Percentiles rank a stretch among this genome's conserved stretches.
phyloP scores from a whole-genome alignment of 2,329 filamentous ascomycete genomes.

The Monosporascus sp. region DNA sequence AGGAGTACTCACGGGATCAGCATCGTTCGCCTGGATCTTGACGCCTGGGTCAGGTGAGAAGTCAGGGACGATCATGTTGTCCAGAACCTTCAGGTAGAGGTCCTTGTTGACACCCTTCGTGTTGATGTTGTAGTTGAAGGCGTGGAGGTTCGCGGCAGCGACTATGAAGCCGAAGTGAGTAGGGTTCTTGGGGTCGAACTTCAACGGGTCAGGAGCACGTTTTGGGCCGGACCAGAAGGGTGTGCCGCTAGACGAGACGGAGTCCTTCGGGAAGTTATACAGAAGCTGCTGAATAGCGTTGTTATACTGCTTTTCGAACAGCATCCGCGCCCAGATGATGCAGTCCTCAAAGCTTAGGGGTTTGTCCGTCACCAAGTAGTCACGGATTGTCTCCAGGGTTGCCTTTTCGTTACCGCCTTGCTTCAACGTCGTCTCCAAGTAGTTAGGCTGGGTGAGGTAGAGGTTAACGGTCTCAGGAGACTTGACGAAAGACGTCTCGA shows the following conservation, averaged over 20 bases:
- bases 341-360: slow-evolving; percentile 93
- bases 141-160: slow-evolving; percentile 84
- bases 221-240: slow-evolving; percentile 98
- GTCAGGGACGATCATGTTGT: slow-evolving; percentile 92
- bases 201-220: slow-evolving; percentile 85
- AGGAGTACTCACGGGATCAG: slow-evolving; percentile 62
- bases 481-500: slow-evolving; percentile 90
- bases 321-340: slow-evolving; percentile 85
- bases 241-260: slow-evolving; percentile 78
- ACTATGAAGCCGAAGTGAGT: slow-evolving; percentile 87
- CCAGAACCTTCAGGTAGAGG: slow-evolving; percentile 73
- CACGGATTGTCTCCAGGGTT: slow-evolving; percentile 82
- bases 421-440: slow-evolving; percentile 79
- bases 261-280: slow-evolving; percentile 96
- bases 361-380: slow-evolving; percentile 87
- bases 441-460: slow-evolving; percentile 87
- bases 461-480: slow-evolving; percentile 91
- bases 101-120: slow-evolving; percentile 65
- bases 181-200: slow-evolving; percentile 77
- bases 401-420: slow-evolving; percentile 94
- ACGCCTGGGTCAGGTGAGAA: slow-evolving; percentile 86
- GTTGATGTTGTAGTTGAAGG: slow-evolving; percentile 97
- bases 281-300: slow-evolving; percentile 93
- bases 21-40: slow-evolving; percentile 95
- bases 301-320: slow-evolving; percentile 96